Base-by-base conservation (phyloP, 306 rosid species). In the Vigna reflexopilosa region DNA sequence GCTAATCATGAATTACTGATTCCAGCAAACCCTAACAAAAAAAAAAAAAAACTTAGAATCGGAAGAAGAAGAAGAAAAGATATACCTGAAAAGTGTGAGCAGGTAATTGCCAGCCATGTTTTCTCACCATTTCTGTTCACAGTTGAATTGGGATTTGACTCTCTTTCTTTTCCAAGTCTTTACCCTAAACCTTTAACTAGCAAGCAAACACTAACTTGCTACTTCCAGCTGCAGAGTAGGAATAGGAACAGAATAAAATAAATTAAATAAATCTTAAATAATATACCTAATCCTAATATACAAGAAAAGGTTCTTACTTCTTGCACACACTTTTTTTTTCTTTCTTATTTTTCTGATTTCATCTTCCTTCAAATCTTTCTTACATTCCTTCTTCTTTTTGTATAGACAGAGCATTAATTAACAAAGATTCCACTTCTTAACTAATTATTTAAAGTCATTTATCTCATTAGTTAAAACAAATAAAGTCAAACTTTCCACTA, bases 51-150 rank as follows among this genome's bases (percentile, higher is more conserved):
- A 14, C 8, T 8, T 20, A 58, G 26, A 70, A 67, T n/a, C 4
- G 13, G 42, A 68, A 40, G 83, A 82, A 34, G 62, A 42, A 32
- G 62, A 40, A 16, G 67, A 30, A 34, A 38, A 44, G 30, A 2
- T 51, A 19, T 40, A 94, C 98, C 97, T 94, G 98, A 81, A 94
- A 94, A 65, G 98, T 92, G 83, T 94, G 98, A 67, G 98, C 98
- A 34, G 98, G 98, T 65, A 94, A 78, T 58, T 94, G 97, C 98
- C 98, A 94, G 67, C 98, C 98, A 84, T 94, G 97, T 80, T 94
- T 90, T 78, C 98, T 86, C 84, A 92, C 97, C 98, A 94, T 92
- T 58, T 70, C 88, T 82, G 5, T 44, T 59, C 50, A 9, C 22
- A 40, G 61, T 57, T 76, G 48, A 84, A 66, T 63, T 65, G 50